Conservation (phyloP, 805 yeast species). For the Aciculoconidium aculeatum region DNA sequence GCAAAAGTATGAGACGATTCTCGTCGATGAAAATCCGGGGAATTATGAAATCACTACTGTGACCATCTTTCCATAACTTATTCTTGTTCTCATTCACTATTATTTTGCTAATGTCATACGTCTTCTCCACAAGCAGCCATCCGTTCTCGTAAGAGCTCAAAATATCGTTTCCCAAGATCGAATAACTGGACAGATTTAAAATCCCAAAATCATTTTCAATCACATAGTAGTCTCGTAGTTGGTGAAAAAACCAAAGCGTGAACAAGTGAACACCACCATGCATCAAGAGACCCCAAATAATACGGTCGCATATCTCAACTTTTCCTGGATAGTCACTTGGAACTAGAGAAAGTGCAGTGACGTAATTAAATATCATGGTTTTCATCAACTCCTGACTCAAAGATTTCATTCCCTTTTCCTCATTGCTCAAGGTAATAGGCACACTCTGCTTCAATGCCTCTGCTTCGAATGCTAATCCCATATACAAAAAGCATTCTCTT, state of each 20-base stretch:
- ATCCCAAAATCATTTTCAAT: constrained; percentile 18
- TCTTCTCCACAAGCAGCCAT: constrained; percentile 13
- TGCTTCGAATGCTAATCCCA: too few relatives aligned
- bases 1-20: constrained; percentile 10
- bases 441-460: too few relatives aligned
- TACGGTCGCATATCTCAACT: constrained; percentile 30
- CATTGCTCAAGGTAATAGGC: too few relatives aligned
- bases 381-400: too few relatives aligned
- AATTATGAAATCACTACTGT: constrained; percentile 12
- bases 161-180: constrained; percentile 10
- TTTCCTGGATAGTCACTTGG: too few relatives aligned
- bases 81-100: constrained; percentile 6
- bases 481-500: too few relatives aligned
- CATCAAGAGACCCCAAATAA: constrained; percentile 38
- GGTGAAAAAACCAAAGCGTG: constrained; percentile 38
- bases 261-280: constrained; percentile 41
- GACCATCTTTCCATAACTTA: constrained; percentile 12
- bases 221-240: constrained; percentile 24
- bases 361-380: too few relatives aligned
- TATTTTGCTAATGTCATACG: constrained; percentile 8
- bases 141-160: constrained; percentile 12
- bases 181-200: constrained; percentile 11
- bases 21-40: constrained; percentile 18
- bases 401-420: too few relatives aligned
- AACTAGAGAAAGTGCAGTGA: too few relatives aligned